Percentiles rank a stretch among this genome's conserved stretches.
These are phyloP conservation scores for Fraxinus nigra DNA, from an alignment of 305 asterid genomes.

Conservation along the genomic window DNA sequence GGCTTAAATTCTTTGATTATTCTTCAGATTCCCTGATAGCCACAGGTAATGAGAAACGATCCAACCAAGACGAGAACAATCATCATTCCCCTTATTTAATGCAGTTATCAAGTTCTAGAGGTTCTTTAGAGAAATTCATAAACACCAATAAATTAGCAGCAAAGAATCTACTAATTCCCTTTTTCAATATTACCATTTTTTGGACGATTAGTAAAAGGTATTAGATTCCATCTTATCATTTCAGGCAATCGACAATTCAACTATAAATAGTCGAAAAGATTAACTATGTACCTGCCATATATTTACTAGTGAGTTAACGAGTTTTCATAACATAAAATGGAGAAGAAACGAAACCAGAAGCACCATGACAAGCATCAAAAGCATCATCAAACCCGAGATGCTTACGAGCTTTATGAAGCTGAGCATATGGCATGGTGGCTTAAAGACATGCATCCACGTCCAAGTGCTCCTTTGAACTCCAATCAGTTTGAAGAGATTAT, in stretches of 20 bases:
- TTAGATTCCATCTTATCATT: slow-evolving; percentile 15
- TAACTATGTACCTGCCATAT: neutral
- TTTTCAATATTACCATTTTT: neutral
- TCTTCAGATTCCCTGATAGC: too few relatives aligned
- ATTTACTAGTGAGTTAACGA: neutral
- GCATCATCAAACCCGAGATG: slow-evolving; percentile 13
- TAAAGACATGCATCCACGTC: neutral
- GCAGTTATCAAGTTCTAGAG: neutral
- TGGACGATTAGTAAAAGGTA: neutral
- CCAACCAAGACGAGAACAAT: neutral
- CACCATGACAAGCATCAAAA: slow-evolving; percentile 1
- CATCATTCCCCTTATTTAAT: neutral
- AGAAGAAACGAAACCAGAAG: slow-evolving; percentile 3
- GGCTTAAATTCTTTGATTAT: neutral
- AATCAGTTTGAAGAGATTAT: neutral
- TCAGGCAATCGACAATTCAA: neutral
- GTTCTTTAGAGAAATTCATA: neutral
- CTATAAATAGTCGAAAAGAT: neutral
- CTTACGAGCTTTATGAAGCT: slow-evolving; percentile 26
- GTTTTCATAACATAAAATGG: slow-evolving; percentile 5
- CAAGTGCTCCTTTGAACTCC: neutral
- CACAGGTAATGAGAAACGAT: neutral
- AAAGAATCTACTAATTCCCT: neutral
- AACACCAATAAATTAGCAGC: neutral
- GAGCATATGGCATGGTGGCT: slow-evolving; percentile 24